A percentile compares a stretch with the other conserved stretches of the same genome.
These are phyloP conservation scores for Hymenotorrendiella dingleyae DNA, from an alignment of 2,329 filamentous ascomycete species.

Conservation along the genomic window DNA sequence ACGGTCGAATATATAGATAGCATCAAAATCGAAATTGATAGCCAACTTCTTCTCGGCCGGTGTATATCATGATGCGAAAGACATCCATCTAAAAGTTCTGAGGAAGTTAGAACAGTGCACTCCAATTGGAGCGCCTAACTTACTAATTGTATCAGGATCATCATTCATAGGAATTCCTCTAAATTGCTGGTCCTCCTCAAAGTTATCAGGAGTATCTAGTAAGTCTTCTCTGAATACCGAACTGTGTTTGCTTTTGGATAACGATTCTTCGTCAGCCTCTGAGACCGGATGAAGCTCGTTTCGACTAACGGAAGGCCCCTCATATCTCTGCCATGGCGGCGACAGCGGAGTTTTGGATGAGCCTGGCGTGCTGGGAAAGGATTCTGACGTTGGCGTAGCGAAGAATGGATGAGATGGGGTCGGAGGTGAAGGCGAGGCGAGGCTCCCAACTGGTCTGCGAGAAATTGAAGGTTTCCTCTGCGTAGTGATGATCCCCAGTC, in stretches of 20 bases:
- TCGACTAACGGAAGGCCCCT: background rate
- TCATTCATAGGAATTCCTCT: background rate
- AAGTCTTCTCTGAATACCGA: constrained; percentile 4
- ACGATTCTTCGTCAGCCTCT: constrained; percentile 2
- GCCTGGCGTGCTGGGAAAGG: background rate
- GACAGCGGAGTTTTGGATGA: constrained; percentile 4
- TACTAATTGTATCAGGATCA: background rate
- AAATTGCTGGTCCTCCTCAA: background rate
- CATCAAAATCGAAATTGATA: constrained; percentile 5
- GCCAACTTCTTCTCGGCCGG: constrained; percentile 1
- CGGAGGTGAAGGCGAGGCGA: constrained; percentile 1
- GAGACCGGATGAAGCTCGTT: background rate
- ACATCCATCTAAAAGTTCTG: constrained; percentile 5
- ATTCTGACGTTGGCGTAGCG: background rate
- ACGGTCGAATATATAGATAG: constrained; percentile 52
- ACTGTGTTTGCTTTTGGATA: background rate
- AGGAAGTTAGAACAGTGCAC: background rate
- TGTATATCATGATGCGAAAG: constrained; percentile 4
- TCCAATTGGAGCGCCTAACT: background rate
- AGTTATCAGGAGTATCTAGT: background rate
- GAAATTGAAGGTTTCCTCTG: constrained; percentile 1
- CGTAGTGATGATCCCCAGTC: constrained; percentile 1
- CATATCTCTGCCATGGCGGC: constrained; percentile 6
- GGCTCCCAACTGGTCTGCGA: constrained; percentile 3
- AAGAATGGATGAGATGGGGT: constrained; percentile 4